Conservation (phyloP, 371 early-diverging fungal species). For the Coemansia linderi region DNA sequence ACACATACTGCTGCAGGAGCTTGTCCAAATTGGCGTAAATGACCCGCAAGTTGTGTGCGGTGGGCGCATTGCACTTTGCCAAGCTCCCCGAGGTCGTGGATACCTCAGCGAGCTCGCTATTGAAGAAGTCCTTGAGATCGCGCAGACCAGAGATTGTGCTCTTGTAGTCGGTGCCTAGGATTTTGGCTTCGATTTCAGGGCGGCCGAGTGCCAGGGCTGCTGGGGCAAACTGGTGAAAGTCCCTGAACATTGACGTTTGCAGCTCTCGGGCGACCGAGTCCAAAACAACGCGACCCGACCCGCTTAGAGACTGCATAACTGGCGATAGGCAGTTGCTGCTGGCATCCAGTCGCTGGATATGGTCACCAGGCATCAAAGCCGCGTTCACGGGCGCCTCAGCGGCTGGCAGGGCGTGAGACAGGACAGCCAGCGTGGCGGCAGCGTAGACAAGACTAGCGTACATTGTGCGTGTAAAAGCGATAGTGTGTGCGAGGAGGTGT, state of each 20-base stretch:
- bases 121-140: constrained; percentile 24
- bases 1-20: constrained; percentile 27
- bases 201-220: constrained; percentile 33
- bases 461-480: neutral
- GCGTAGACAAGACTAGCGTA: constrained; percentile 7
- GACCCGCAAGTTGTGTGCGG: constrained; percentile 31
- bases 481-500: neutral
- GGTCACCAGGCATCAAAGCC: neutral
- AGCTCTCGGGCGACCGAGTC: constrained; percentile 25
- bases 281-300: constrained; percentile 11
- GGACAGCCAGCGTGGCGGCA: constrained; percentile 8
- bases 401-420: constrained; percentile 5
- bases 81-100: neutral
- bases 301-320: constrained; percentile 12
- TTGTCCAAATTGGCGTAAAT: constrained; percentile 30
- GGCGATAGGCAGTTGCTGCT: constrained; percentile 31
- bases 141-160: constrained; percentile 18
- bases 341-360: constrained; percentile 19
- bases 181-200: constrained; percentile 19
- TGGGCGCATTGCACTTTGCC: constrained; percentile 30
- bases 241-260: constrained; percentile 31
- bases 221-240: constrained; percentile 47
- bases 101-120: constrained; percentile 21
- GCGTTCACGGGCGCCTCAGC: constrained; percentile 6
- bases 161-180: constrained; percentile 20